phyloP scores from a whole-genome alignment of 2,329 filamentous ascomycete species.

The Phoma herbarum region DNA sequence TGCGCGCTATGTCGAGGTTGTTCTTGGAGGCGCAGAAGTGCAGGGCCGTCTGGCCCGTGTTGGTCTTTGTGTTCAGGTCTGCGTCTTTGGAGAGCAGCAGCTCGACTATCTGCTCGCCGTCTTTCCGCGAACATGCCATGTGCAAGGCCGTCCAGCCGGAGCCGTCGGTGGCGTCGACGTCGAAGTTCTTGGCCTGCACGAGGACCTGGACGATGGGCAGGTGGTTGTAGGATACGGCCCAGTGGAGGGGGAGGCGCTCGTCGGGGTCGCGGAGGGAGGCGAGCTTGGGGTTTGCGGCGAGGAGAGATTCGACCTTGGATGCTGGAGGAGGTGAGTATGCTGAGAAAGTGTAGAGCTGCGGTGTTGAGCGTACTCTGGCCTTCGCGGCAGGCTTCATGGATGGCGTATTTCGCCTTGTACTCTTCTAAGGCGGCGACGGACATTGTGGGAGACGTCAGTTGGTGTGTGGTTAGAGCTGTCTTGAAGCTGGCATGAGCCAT shows the following conservation, averaged over 20 bases:
- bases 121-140: slow-evolving; percentile 79
- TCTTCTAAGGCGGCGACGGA: slow-evolving; percentile 35
- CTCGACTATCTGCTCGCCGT: slow-evolving; percentile 73
- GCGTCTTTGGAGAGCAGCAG: slow-evolving; percentile 74
- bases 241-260: slow-evolving; percentile 89
- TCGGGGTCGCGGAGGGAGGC: slow-evolving; percentile 80
- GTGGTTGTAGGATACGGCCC: slow-evolving; percentile 87
- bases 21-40: slow-evolving; percentile 93
- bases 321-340: slow-evolving; percentile 61
- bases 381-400: not conserved
- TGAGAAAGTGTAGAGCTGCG: slow-evolving; percentile 1
- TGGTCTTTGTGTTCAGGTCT: slow-evolving; percentile 75
- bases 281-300: slow-evolving; percentile 81
- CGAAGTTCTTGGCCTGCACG: slow-evolving; percentile 75
- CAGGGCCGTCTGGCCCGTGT: slow-evolving; percentile 79
- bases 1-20: slow-evolving; percentile 81
- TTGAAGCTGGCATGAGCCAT: slow-evolving; percentile 3
- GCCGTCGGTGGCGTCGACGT: slow-evolving; percentile 83
- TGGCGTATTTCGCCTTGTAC: slow-evolving; percentile 65
- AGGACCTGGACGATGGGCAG: slow-evolving; percentile 77
- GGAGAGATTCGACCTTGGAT: slow-evolving; percentile 74
- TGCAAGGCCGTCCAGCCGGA: slow-evolving; percentile 85
- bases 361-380: not conserved
- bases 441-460: not conserved
- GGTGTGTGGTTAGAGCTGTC: not conserved